Base-by-base conservation (phyloP, 768 basidiomycete genomes). In the Rhizopogon rudus region DNA sequence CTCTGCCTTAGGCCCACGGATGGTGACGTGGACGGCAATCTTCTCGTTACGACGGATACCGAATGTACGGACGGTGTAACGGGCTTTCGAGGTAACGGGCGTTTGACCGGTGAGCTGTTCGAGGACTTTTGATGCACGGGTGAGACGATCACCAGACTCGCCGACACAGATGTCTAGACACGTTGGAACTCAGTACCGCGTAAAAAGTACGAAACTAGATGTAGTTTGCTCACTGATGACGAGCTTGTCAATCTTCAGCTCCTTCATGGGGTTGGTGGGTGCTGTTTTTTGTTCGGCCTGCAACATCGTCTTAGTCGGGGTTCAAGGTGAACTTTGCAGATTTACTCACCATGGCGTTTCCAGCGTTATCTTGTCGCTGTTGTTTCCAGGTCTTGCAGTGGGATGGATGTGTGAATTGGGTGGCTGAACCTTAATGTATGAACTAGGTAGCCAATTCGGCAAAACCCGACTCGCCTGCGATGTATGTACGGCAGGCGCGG, bases 31-130 rank as follows among this genome's bases (percentile, higher is more conserved):
- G 62, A 92, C 91, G 48, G 96, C 96, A 72, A 98, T 99, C 84
- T 99, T 99, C 79, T 99, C 96, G 81, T 99, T 99, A 79, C 97
- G 91, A 73, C 97, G 91, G 82, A 99, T 99, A 69, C 92, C 90
- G 80, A 99, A 99, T 48, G 91, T 90, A 65, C 96, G 94, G 75
- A 98, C 93, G 70, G 97, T 98, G 88, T 96, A 98, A 64, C 97
- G 92, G 60, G 96, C 97, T 83, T 98, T 99, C 72, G 95, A 98
- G 64, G 95, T 97, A 66, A 99, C 96, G 70, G 96, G 96, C 46
- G 96, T 92, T 82, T 99, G 96, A 66, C 96, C 96, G 65, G 96
- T 99, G 60, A 99, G 88, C 77, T 99, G 96, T 77, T 99, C 96
- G 66, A 99, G 81, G 65, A 98, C 96, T 78, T 99, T 99, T 72